Evolutionary conservation across 495 filamentous ascomycete genomes (phyloP).

Genomic region (Aspergillus leporis): DNA sequence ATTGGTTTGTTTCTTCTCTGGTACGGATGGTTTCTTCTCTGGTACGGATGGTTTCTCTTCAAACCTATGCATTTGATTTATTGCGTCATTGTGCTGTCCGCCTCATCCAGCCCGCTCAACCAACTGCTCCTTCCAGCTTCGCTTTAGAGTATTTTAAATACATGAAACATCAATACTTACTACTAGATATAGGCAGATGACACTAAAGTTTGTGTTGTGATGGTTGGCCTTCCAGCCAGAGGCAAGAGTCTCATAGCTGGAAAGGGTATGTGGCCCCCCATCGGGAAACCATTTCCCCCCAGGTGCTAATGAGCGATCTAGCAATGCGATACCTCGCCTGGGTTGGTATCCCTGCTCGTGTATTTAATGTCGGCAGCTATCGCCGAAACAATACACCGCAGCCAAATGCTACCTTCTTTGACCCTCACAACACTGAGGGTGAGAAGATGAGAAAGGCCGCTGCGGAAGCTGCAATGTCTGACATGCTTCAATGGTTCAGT

Average conservation of each 20-base stretch:
- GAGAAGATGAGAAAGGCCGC: constrained; percentile 85
- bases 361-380: constrained; percentile 97
- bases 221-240: constrained; percentile 93
- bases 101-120: background rate
- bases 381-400: constrained; percentile 83
- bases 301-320: constrained; percentile 30
- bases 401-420: constrained; percentile 90
- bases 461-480: constrained; percentile 82
- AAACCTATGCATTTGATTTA: background rate
- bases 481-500: constrained; percentile 91
- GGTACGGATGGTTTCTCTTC: background rate
- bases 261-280: constrained; percentile 65
- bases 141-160: background rate
- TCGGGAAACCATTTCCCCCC: background rate
- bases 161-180: constrained; percentile 7
- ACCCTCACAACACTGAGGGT: constrained; percentile 80
- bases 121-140: background rate
- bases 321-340: constrained; percentile 94
- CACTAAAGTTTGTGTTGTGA: constrained; percentile 94
- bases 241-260: constrained; percentile 97
- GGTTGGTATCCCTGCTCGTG: constrained; percentile 88
- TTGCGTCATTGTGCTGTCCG: background rate
- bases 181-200: constrained; percentile 75
- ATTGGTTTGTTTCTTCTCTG: background rate
- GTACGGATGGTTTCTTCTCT: background rate